These are phyloP conservation scores for Magnolia sinica DNA, from an alignment of 164 flowering plant genomes.

Conservation along the genomic window DNA sequence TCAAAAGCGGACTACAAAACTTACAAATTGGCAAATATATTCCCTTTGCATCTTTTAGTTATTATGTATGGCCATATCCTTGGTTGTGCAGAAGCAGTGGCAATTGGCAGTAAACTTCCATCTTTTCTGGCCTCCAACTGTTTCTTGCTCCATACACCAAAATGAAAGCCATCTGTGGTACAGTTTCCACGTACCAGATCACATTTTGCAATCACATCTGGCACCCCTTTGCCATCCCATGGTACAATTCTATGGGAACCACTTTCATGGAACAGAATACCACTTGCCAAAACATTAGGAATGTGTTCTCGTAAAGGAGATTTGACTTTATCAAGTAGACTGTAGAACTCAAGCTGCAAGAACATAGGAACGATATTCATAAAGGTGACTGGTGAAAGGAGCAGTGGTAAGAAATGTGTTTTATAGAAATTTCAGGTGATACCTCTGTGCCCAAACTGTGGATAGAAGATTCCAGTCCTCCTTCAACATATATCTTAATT, in stretches of 20 bases:
- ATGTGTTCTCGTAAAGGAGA: slow-evolving; percentile 65
- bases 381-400: not conserved
- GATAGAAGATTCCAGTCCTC: slow-evolving; percentile 70
- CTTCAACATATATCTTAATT: slow-evolving; percentile 82
- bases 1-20: slow-evolving; percentile 18
- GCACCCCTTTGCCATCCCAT: slow-evolving; percentile 87
- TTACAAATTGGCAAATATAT: slow-evolving; percentile 75
- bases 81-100: slow-evolving; percentile 26
- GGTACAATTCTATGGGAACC: slow-evolving; percentile 47
- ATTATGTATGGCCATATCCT: slow-evolving; percentile 76
- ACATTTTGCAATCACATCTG: slow-evolving; percentile 48
- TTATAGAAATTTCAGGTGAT: slow-evolving; percentile 6
- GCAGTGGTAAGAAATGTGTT: not conserved
- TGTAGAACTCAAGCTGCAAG: slow-evolving; percentile 85
- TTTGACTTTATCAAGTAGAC: slow-evolving; percentile 36
- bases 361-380: slow-evolving; percentile 8
- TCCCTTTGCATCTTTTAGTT: slow-evolving; percentile 79
- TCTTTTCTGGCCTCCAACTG: slow-evolving; percentile 48
- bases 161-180: slow-evolving; percentile 39
- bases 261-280: slow-evolving; percentile 58
- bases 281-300: slow-evolving; percentile 78
- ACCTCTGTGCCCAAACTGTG: slow-evolving; percentile 87
- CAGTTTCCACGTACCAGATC: slow-evolving; percentile 25
- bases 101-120: slow-evolving; percentile 21
- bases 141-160: slow-evolving; percentile 80